Evolutionary conservation across 345 rosid genomes (phyloP), one percentile per base, ranked within the genome.

Genomic region (Camelina neglecta): DNA sequence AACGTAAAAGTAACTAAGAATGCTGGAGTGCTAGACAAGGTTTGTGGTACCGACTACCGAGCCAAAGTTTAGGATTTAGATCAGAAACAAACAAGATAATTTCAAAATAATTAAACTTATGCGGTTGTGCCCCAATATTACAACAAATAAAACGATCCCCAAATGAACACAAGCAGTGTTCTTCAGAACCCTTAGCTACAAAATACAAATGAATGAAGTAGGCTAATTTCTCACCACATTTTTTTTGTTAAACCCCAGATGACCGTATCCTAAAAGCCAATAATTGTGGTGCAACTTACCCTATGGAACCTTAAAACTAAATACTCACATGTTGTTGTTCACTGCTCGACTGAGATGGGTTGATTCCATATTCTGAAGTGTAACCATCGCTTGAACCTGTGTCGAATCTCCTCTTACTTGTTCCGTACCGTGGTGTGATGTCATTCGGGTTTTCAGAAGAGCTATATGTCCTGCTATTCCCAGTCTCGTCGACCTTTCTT

Each of bases 361-460:
- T 60, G 54, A 89, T 78, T 16, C 89, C 89, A 65, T 86, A 87
- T 36, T 87, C 92, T 44, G 90, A 84, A 39, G 90, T 86, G 56
- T 78, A 62, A 49, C 59, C 83, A 67, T 81, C 68, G 20, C 80
- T 79, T 38, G 83, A 66, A 21, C 76, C 81, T 71, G 78, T 74
- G 50, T 83, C 51, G 67, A 84, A 82, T 65, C 80, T 87, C 69
- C 68, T 83, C 78, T 80, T 77, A 8, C 68, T 81, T 65, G 80
- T 65, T 65, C 68, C 55, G 12, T 48, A 65, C 56, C 16, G 75
- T 77, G 20, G 59, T 24, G 81, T 50, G 67, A 72, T 80, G 62
- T 79, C 81, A 45, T 75, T 82, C 7, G 82, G 79, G 59, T 74
- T 89, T 23, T 80, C 92, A 49, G 80, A 65, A n/a, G 88, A 83